Evolutionary conservation across 2,329 filamentous ascomycete species (phyloP).

Genomic region (Trichoderma lentiforme): DNA sequence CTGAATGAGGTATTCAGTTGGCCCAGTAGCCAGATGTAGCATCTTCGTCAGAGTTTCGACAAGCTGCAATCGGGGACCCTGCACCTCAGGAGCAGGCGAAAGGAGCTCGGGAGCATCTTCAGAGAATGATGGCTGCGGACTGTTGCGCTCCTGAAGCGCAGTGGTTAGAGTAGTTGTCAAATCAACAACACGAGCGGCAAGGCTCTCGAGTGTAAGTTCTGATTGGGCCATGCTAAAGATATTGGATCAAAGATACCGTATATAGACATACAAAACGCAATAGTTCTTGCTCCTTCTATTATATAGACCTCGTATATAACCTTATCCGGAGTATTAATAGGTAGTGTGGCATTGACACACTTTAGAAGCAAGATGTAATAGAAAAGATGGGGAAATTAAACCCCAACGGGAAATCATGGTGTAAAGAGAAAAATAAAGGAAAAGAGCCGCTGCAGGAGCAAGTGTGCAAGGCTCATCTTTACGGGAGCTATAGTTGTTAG

Average conservation of each 20-base stretch:
- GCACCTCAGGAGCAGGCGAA: not conserved
- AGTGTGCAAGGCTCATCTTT: not conserved
- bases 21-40: not conserved
- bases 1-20: not conserved
- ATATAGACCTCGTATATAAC: not conserved
- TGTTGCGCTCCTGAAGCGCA: not conserved
- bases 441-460: not conserved
- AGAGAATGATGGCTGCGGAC: not conserved
- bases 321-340: not conserved
- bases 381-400: not conserved
- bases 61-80: not conserved
- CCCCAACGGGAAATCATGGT: not conserved
- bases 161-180: not conserved
- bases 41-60: not conserved
- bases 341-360: not conserved
- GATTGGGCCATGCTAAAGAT: not conserved
- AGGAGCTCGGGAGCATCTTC: not conserved
- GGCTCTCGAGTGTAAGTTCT: not conserved
- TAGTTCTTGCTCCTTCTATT: not conserved
- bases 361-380: not conserved
- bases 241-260: not conserved
- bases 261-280: not conserved
- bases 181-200: not conserved
- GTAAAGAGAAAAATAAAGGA: not conserved
- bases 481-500: not conserved